Base-by-base conservation (phyloP, 2,329 filamentous ascomycete species). In the Hypoxylon sp. region DNA sequence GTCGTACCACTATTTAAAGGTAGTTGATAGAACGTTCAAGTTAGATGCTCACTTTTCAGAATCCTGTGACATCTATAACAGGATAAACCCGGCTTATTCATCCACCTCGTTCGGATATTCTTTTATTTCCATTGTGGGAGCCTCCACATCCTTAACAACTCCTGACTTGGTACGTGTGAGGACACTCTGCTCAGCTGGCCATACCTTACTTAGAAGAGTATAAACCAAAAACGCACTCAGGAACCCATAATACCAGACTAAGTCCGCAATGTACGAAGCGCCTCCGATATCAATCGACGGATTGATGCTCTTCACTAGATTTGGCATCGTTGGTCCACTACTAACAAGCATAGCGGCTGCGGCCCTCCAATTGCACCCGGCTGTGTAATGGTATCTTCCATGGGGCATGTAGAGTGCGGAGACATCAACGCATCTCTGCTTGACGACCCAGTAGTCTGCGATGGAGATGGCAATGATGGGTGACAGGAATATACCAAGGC, bases 401-500 rank as follows among this genome's bases (percentile, higher is more conserved):
- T 62, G 47, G 3, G 64, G 64, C n/a, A 26, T 44, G 44, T 70
- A 64, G 39, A 70, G 62, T 19, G 59, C 59, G 0, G 55, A 17
- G 5, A 70, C 53, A 8, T 48, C 33, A 11, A 58, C 54, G 8
- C 60, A 51, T 48, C 66, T 57, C 10, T 52, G 19, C 31, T 63
- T 67, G 8, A 70, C 64, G 33, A 70, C 26, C 67, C 67, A 70
- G 50, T 70, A 70, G 52, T 70, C 67, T n/a, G 59, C 44, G 9
- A 70, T 63, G 10, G 63, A 48, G 24, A 70, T 67, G 31, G 54
- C 64, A 13, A 62, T 26, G 22, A 67, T 67, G n/a, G 67, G 67
- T 11, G 64, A 60, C 8, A 70, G 55, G 51, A 66, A 67, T 19
- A 65, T 62, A 1, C 48, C 63, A 33, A 64, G 59, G 9, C 67